These are phyloP conservation scores for Tagetes patula DNA, from an alignment of 129 eudicot genomes.

Conservation along the genomic window DNA sequence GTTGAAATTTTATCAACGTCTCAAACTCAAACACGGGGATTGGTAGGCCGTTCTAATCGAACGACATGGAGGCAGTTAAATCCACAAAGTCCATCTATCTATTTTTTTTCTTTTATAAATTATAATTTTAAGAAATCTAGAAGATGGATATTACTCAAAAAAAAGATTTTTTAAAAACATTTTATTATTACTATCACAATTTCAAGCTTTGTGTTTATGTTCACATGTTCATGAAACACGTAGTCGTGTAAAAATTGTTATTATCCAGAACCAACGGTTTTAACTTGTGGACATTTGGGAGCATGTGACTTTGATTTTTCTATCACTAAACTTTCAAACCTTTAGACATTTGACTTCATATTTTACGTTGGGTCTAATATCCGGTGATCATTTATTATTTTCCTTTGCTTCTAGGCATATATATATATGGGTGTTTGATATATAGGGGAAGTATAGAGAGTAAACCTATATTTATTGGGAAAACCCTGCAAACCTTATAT, in stretches of 20 bases:
- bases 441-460: too few species aligned
- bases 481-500: too few species aligned
- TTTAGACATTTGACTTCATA: not conserved
- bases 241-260: not conserved
- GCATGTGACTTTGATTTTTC: constrained; percentile 27
- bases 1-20: too few species aligned
- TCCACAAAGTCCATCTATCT: too few species aligned
- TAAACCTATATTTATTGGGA: too few species aligned
- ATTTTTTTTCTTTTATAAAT: too few species aligned
- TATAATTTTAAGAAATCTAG: too few species aligned
- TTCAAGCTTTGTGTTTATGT: not conserved
- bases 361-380: not conserved
- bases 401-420: constrained; percentile 7
- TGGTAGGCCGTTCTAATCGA: too few species aligned
- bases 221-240: constrained; percentile 9
- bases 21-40: too few species aligned
- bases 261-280: not conserved
- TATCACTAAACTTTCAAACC: not conserved
- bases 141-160: not conserved
- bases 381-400: constrained; percentile 4
- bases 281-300: constrained; percentile 10
- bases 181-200: not conserved
- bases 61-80: too few species aligned
- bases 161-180: not conserved
- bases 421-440: too few species aligned